A percentile compares a stretch with the other conserved stretches of the same genome.
These are phyloP conservation scores for Allium sativum DNA, from an alignment of 106 monocot species.

Conservation along the genomic window DNA sequence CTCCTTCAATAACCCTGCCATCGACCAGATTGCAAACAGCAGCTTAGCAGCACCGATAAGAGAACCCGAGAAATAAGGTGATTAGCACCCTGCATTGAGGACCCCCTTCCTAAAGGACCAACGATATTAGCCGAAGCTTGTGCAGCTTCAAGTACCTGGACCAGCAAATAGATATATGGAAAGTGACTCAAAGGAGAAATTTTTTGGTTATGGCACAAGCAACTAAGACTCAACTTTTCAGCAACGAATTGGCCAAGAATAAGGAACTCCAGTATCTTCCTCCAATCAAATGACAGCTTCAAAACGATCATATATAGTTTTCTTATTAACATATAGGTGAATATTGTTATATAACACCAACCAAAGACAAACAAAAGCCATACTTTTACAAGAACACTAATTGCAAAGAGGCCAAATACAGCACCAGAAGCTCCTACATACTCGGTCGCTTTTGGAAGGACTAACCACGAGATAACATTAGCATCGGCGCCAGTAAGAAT, in stretches of 20 bases:
- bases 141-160: constrained; percentile 76
- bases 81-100: constrained; percentile 48
- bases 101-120: constrained; percentile 24
- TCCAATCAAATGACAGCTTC: constrained; percentile 99
- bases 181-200: neutral
- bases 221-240: constrained; percentile 46
- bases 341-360: neutral
- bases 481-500: constrained; percentile 90
- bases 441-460: constrained; percentile 73
- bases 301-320: constrained; percentile 5
- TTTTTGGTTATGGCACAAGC: neutral
- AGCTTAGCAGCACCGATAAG: constrained; percentile 71
- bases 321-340: neutral
- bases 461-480: constrained; percentile 86
- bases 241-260: constrained; percentile 97
- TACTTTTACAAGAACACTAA: constrained; percentile 97
- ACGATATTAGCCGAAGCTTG: constrained; percentile 56
- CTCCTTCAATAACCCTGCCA: too few relatives aligned
- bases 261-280: constrained; percentile 96
- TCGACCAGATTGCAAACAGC: too few relatives aligned
- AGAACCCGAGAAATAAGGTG: constrained; percentile 88
- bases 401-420: constrained; percentile 94
- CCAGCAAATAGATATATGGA: neutral
- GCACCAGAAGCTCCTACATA: constrained; percentile 98
- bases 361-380: neutral